A percentile compares a stretch with the other conserved stretches of the same genome.
These are phyloP conservation scores for Crithidia fasciculata DNA, from an alignment of 208 protist species.

Conservation along the genomic window DNA sequence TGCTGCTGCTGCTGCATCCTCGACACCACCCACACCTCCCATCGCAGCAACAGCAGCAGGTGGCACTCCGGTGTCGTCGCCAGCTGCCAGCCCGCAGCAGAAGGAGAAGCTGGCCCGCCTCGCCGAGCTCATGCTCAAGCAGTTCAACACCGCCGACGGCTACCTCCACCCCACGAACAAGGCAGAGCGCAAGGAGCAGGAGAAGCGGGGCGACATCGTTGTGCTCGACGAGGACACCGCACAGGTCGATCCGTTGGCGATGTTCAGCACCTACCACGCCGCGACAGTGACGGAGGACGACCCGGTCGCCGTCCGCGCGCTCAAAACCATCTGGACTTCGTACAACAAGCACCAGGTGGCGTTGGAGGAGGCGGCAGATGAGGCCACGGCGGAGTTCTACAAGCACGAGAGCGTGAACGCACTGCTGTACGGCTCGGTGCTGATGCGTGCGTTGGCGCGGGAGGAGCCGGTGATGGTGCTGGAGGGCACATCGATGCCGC, in stretches of 20 bases:
- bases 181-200: slow-evolving; percentile 53
- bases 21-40: neutral
- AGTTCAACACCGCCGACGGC: slow-evolving; percentile 87
- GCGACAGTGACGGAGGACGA: slow-evolving; percentile 44
- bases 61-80: too few relatives aligned
- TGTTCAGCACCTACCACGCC: slow-evolving; percentile 76
- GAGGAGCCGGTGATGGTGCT: slow-evolving; percentile 56
- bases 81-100: slow-evolving; percentile 10
- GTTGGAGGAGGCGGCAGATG: slow-evolving; percentile 57
- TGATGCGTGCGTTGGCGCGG: slow-evolving; percentile 77
- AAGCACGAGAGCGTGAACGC: slow-evolving; percentile 81
- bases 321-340: slow-evolving; percentile 70
- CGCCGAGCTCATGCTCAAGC: slow-evolving; percentile 77
- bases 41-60: neutral
- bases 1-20: neutral
- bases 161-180: slow-evolving; percentile 66
- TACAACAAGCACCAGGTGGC: slow-evolving; percentile 78
- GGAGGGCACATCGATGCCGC: slow-evolving; percentile 39
- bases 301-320: slow-evolving; percentile 58
- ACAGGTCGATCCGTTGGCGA: slow-evolving; percentile 76
- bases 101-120: slow-evolving; percentile 54
- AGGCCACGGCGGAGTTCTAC: slow-evolving; percentile 50
- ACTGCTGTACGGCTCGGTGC: slow-evolving; percentile 75
- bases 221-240: slow-evolving; percentile 71
- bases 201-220: slow-evolving; percentile 67